Conservation (phyloP, 768 basidiomycete genomes). For the Suillus placidus region DNA sequence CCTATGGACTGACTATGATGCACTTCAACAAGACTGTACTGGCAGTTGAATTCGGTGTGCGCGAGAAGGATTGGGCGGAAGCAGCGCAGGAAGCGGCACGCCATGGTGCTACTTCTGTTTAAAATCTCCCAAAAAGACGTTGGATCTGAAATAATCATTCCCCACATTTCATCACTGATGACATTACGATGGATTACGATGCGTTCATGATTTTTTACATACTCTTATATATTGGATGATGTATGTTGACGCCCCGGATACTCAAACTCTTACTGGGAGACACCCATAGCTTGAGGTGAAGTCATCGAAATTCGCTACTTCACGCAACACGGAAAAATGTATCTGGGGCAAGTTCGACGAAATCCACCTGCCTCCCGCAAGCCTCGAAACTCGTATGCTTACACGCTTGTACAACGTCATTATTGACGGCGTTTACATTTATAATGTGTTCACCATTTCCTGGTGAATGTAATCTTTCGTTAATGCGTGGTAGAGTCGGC, state of each 20-base stretch:
- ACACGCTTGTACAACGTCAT: neutral
- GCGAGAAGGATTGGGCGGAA: conserved; percentile 24
- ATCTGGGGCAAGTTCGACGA: neutral
- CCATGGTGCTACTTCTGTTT: neutral
- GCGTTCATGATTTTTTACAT: neutral
- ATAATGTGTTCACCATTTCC: neutral
- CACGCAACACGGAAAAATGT: neutral
- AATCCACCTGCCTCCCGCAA: neutral
- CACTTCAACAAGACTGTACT: conserved; percentile 50
- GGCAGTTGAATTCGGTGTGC: conserved; percentile 26
- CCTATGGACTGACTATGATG: conserved; percentile 60
- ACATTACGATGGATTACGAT: neutral
- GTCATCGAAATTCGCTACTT: neutral
- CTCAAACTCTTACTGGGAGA: neutral
- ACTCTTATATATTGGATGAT: neutral
- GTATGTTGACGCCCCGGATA: neutral
- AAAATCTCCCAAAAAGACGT: neutral
- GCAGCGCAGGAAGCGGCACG: neutral
- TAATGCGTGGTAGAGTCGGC: neutral
- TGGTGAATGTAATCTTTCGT: neutral
- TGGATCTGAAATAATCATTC: neutral
- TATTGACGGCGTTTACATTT: neutral
- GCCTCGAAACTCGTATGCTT: neutral
- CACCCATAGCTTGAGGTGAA: neutral
- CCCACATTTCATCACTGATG: neutral